phyloP scores from a whole-genome alignment of 345 rosid species.

The Syzygium jambos region DNA sequence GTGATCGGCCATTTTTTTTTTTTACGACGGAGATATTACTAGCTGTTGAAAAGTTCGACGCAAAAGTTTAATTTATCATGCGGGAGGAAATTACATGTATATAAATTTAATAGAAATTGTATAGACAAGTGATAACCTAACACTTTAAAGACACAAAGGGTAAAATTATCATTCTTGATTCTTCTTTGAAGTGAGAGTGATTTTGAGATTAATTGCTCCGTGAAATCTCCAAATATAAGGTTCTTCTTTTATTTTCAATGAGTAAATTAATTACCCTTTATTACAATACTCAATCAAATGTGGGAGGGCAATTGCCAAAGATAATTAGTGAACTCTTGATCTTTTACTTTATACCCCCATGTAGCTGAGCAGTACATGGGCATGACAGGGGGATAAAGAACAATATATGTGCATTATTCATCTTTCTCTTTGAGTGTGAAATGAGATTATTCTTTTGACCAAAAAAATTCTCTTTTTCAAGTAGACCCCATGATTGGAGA shows the following conservation, averaged over 20 bases:
- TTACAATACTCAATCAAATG: neutral
- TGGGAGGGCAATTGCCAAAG: neutral
- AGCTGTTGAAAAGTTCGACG: neutral
- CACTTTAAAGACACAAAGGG: neutral
- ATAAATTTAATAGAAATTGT: neutral
- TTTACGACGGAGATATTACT: neutral
- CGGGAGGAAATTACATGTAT: neutral
- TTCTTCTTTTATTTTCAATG: no score
- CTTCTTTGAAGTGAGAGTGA: neutral
- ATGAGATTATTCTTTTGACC: no score
- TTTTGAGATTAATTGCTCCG: neutral
- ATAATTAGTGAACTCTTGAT: neutral
- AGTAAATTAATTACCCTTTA: neutral
- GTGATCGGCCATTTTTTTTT: neutral
- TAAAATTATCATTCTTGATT: neutral
- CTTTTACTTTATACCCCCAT: neutral
- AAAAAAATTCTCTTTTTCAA: no score
- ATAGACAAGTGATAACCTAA: neutral
- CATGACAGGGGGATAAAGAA: neutral
- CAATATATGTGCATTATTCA: no score
- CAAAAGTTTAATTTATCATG: neutral
- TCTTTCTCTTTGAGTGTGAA: no score
- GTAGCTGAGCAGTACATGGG: neutral
- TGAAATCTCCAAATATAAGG: neutral
- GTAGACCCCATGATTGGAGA: no score